phyloP scores from a whole-genome alignment of 305 asterid species.

The Fraxinus paxiana region DNA sequence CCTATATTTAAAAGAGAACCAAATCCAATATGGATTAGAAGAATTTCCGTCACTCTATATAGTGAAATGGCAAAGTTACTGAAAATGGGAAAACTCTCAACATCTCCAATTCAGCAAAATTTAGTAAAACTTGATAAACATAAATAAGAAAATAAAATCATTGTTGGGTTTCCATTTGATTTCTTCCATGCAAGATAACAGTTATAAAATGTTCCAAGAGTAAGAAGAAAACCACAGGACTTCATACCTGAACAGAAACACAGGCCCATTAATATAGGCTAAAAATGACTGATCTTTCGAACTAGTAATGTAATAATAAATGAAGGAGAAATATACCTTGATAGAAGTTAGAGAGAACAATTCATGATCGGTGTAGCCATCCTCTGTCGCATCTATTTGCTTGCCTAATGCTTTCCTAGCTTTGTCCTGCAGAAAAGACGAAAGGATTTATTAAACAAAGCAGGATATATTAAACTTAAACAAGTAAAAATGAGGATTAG shows the following conservation, averaged over 20 bases:
- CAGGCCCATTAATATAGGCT: background rate
- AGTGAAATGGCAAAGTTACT: background rate
- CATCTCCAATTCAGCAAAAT: background rate
- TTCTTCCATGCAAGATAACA: background rate
- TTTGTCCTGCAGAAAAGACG: slow-evolving; percentile 55
- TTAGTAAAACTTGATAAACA: background rate
- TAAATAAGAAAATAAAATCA: background rate
- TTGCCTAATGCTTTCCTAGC: slow-evolving; percentile 79
- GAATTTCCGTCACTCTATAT: too few species aligned
- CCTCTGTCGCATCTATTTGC: slow-evolving; percentile 62
- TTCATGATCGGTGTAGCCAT: slow-evolving; percentile 72
- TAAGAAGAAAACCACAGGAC: background rate
- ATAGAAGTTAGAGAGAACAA: slow-evolving; percentile 67
- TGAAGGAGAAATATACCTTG: slow-evolving; percentile 29
- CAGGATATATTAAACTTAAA: background rate
- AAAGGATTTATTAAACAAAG: slow-evolving; percentile 6
- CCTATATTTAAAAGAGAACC: background rate
- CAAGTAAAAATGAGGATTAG: background rate
- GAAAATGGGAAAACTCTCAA: background rate
- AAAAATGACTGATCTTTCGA: background rate
- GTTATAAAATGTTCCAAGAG: background rate
- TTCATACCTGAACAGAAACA: background rate
- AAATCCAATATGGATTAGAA: background rate
- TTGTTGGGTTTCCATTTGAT: background rate
- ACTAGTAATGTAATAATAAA: background rate